These are phyloP conservation scores for Trichoderma endophyticum DNA, from an alignment of 2,329 filamentous ascomycete species.

Conservation along the genomic window DNA sequence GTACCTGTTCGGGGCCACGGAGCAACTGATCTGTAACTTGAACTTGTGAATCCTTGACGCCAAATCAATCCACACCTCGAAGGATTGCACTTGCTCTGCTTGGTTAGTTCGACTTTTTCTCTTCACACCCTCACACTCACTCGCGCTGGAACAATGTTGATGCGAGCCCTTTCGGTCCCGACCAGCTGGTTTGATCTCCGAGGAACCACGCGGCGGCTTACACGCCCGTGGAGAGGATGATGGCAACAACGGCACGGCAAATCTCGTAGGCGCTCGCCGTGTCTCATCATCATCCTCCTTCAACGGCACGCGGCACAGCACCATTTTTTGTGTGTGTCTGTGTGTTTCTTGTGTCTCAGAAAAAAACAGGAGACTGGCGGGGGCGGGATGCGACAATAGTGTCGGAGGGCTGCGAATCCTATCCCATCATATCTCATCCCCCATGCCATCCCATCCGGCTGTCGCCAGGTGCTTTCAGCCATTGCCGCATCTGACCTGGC, in stretches of 20 bases:
- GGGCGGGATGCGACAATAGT: slow-evolving; percentile 1
- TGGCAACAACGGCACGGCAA: background rate
- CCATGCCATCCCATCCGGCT: background rate
- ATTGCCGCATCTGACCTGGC: background rate
- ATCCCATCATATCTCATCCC: background rate
- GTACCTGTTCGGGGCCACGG: background rate
- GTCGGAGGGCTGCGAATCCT: background rate
- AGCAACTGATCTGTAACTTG: background rate
- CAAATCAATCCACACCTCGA: background rate
- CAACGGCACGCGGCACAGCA: background rate
- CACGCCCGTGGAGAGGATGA: background rate
- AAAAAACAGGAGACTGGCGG: background rate
- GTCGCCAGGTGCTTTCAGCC: background rate
- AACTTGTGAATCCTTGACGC: background rate
- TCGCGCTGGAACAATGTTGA: background rate
- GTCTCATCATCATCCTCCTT: slow-evolving; percentile 1
- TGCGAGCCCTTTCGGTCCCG: slow-evolving; percentile 8
- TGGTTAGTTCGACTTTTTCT: background rate
- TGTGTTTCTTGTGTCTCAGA: background rate
- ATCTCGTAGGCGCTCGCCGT: background rate
- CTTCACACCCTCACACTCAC: background rate
- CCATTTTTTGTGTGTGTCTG: background rate
- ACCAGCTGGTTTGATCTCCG: slow-evolving; percentile 16
- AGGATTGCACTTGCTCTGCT: slow-evolving; percentile 1
- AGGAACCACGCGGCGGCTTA: background rate